Conservation (phyloP, 768 basidiomycete genomes). For the Mycena leptocephala region DNA sequence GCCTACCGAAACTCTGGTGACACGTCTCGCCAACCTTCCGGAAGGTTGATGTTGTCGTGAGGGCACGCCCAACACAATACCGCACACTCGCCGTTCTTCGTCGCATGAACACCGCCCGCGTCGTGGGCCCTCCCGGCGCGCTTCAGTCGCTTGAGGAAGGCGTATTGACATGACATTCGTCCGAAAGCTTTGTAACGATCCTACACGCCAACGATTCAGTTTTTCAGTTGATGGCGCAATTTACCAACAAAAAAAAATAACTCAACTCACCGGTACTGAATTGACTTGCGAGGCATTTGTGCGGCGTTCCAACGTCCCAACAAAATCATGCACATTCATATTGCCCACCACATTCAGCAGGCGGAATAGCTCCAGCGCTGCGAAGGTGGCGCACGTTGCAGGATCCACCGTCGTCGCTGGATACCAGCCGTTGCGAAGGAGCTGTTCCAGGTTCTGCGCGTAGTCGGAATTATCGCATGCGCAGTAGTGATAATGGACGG, state of each 20-base stretch:
- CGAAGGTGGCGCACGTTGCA: slow-evolving; percentile 25
- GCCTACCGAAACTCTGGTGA: slow-evolving; percentile 1
- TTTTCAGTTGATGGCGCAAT: too few relatives aligned
- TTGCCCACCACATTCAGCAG: slow-evolving; percentile 29
- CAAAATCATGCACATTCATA: slow-evolving; percentile 32
- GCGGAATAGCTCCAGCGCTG: slow-evolving; percentile 24
- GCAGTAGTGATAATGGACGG: slow-evolving; percentile 16
- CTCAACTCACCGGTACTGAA: slow-evolving; percentile 9
- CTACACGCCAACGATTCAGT: too few relatives aligned
- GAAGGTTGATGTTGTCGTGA: slow-evolving; percentile 28
- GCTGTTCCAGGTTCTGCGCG: not conserved
- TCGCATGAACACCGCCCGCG: not conserved
- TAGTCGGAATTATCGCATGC: not conserved
- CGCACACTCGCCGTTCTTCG: slow-evolving; percentile 20
- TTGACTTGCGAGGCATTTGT: not conserved
- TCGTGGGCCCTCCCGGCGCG: slow-evolving; percentile 31
- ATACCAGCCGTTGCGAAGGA: slow-evolving; percentile 31
- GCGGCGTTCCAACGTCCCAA: slow-evolving; percentile 12
- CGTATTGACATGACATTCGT: slow-evolving; percentile 17
- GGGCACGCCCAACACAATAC: slow-evolving; percentile 39
- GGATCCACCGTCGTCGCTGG: slow-evolving; percentile 28
- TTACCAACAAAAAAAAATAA: too few relatives aligned
- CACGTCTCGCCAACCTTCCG: slow-evolving; percentile 30
- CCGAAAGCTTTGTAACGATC: slow-evolving; percentile 21
- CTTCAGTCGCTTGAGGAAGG: slow-evolving; percentile 10